Percentiles rank a stretch among this genome's conserved stretches.
phyloP scores from a whole-genome alignment of 805 yeast species.

The Saccharomycopsis synnaedendra region DNA sequence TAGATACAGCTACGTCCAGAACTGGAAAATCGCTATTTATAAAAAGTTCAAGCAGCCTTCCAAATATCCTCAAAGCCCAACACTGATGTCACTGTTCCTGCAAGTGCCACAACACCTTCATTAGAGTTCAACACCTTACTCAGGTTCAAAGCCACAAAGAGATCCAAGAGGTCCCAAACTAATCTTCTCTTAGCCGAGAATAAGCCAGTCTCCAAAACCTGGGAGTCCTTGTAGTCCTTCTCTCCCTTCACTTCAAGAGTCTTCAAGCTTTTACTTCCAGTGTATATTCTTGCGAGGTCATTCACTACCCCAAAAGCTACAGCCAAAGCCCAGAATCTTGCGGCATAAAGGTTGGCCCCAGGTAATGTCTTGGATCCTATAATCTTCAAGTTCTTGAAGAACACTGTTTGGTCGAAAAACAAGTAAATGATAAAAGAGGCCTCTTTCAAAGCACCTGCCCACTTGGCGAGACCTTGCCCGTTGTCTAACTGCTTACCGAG shows the following conservation, averaged over 20 bases:
- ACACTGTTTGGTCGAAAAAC: slow-evolving; percentile 9
- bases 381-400: slow-evolving; percentile 6
- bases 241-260: not conserved
- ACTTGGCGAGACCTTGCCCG: not conserved
- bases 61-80: slow-evolving; percentile 13
- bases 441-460: slow-evolving; percentile 3
- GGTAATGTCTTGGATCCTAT: slow-evolving; percentile 1
- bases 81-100: slow-evolving; percentile 10
- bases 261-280: not conserved
- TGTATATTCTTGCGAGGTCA: not conserved
- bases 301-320: slow-evolving; percentile 5
- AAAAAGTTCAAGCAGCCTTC: not conserved
- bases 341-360: slow-evolving; percentile 3
- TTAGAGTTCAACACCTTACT: slow-evolving; percentile 3
- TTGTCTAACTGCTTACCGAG: slow-evolving; percentile 2
- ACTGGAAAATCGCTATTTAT: no score
- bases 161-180: slow-evolving; percentile 11
- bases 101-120: slow-evolving; percentile 10
- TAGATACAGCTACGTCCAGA: no score
- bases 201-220: not conserved
- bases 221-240: not conserved
- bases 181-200: slow-evolving; percentile 1
- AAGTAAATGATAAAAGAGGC: slow-evolving; percentile 5
- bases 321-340: slow-evolving; percentile 12
- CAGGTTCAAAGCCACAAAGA: slow-evolving; percentile 11